phyloP scores from a whole-genome alignment of 2,329 filamentous ascomycete genomes.

The Ophiostoma sp. region DNA sequence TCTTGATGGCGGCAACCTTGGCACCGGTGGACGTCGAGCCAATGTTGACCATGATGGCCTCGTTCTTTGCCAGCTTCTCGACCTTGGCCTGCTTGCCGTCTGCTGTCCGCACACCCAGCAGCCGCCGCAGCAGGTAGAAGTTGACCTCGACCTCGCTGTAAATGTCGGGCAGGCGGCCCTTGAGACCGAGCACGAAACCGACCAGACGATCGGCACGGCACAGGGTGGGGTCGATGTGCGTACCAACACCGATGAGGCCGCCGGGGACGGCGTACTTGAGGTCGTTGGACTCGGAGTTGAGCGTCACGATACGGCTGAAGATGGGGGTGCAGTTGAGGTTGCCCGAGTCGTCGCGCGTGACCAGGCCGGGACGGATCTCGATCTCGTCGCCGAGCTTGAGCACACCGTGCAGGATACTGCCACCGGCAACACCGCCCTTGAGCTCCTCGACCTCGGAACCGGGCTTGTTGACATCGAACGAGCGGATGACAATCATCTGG shows the following conservation, averaged over 20 bases:
- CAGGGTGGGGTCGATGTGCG: constrained; percentile 91
- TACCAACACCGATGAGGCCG: constrained; percentile 96
- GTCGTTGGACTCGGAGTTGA: constrained; percentile 97
- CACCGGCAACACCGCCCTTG: constrained; percentile 97
- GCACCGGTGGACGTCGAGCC: constrained; percentile 95
- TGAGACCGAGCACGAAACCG: constrained; percentile 92
- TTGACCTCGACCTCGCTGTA: constrained; percentile 99
- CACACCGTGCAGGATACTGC: constrained; percentile 92
- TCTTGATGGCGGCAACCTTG: constrained; percentile 95
- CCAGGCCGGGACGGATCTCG: constrained; percentile 97
- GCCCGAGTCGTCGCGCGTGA: constrained; percentile 88
- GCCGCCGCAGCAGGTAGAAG: constrained; percentile 92
- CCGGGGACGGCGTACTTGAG: constrained; percentile 97
- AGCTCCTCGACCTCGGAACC: constrained; percentile 97
- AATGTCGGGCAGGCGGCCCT: constrained; percentile 88
- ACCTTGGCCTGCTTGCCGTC: constrained; percentile 99
- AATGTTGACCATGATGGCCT: constrained; percentile 99
- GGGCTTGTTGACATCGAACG: constrained; percentile 99
- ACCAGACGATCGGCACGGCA: constrained; percentile 99
- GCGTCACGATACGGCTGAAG: constrained; percentile 86
- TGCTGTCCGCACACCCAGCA: constrained; percentile 94
- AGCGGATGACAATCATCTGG: constrained; percentile 99
- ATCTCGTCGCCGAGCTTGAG: constrained; percentile 97
- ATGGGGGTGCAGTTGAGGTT: constrained; percentile 96
- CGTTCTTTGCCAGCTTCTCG: constrained; percentile 95